Evolutionary conservation across 106 monocot genomes (phyloP).

Genomic region (Apostasia ramifera): DNA sequence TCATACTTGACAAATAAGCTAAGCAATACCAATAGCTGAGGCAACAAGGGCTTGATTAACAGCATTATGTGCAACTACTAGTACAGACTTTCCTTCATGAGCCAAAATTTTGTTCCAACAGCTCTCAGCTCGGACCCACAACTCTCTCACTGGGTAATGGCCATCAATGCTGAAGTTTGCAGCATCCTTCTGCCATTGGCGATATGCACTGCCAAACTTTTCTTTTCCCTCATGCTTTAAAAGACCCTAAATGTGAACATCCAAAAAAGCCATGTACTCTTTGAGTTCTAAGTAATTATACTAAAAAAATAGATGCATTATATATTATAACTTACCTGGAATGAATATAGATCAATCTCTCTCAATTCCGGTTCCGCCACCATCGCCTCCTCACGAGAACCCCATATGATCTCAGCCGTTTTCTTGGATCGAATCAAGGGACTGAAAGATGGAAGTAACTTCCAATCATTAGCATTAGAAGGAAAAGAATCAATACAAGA

Average conservation of each 20-base stretch:
- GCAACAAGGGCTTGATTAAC: conserved; percentile 94
- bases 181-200: conserved; percentile 80
- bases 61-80: conserved; percentile 97
- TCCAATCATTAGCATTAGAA: no score
- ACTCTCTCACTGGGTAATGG: conserved; percentile 86
- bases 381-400: conserved; percentile 45
- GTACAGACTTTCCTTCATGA: conserved; percentile 73
- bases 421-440: conserved; percentile 74
- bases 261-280: background rate
- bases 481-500: no score
- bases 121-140: conserved; percentile 66
- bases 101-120: conserved; percentile 77
- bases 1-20: background rate
- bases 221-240: conserved; percentile 83
- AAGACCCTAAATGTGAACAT: conserved; percentile 44
- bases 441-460: conserved; percentile 25
- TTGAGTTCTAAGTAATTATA: background rate
- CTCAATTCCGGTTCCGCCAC: conserved; percentile 58
- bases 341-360: conserved; percentile 96
- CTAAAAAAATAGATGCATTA: background rate
- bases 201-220: conserved; percentile 51
- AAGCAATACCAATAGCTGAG: conserved; percentile 54
- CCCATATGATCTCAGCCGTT: conserved; percentile 95
- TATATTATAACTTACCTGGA: conserved; percentile 46
- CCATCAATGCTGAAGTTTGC: conserved; percentile 85